phyloP scores from a whole-genome alignment of 106 monocot genomes.

The Platanthera zijinensis region DNA sequence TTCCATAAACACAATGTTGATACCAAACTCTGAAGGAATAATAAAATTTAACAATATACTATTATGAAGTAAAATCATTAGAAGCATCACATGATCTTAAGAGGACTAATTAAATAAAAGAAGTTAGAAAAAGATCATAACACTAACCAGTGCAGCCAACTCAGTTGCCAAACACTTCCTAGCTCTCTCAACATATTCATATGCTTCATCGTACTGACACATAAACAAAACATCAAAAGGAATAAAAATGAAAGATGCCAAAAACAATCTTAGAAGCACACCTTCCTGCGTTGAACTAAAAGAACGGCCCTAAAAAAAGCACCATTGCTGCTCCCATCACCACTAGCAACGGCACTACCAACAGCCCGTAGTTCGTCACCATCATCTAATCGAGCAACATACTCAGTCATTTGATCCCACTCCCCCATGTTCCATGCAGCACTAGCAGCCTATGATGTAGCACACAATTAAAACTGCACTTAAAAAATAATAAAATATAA shows the following conservation, averaged over 20 bases:
- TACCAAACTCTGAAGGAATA: too few relatives aligned
- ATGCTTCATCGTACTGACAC: constrained; percentile 85
- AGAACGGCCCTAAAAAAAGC: constrained; percentile 97
- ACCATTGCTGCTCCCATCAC: constrained; percentile 98
- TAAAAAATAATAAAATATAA: background rate
- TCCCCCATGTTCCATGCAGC: constrained; percentile 99
- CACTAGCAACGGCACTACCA: constrained; percentile 62
- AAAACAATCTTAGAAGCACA: constrained; percentile 9
- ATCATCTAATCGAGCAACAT: constrained; percentile 90
- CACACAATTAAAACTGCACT: background rate
- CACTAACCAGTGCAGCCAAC: constrained; percentile 81
- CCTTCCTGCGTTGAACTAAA: constrained; percentile 74
- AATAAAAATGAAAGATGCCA: background rate
- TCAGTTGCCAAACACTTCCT: constrained; percentile 96
- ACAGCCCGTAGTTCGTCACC: constrained; percentile 76
- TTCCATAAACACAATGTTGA: too few relatives aligned
- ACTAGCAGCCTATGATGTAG: constrained; percentile 68
- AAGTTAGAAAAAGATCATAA: background rate
- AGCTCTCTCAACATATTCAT: constrained; percentile 79
- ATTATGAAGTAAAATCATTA: too few relatives aligned
- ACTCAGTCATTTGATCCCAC: constrained; percentile 99
- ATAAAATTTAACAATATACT: too few relatives aligned
- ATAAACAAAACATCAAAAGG: constrained; percentile 9
- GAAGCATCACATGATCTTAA: too few relatives aligned
- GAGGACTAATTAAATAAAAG: background rate